These are phyloP conservation scores for Cadophora luteo-olivacea DNA, from an alignment of 2,329 filamentous ascomycete genomes.

Conservation along the genomic window DNA sequence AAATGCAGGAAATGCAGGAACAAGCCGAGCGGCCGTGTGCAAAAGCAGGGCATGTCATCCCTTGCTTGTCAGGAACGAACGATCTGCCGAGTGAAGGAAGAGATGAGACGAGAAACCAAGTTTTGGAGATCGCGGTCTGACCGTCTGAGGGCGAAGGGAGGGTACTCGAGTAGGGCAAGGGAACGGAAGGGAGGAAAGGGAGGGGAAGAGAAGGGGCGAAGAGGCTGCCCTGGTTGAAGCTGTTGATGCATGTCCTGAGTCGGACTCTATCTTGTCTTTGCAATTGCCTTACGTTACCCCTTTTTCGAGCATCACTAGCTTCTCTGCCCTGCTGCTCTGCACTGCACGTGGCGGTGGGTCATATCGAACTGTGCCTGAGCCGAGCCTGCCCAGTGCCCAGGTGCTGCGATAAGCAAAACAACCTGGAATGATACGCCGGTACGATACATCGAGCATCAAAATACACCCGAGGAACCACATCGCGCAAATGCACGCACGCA, in stretches of 20 bases:
- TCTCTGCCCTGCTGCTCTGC: not conserved
- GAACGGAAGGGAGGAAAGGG: no score
- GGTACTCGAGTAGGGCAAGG: no score
- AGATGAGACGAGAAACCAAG: conserved; percentile 16
- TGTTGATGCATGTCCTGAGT: not conserved
- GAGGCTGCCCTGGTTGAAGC: not conserved
- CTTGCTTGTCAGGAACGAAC: not conserved
- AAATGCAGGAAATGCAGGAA: conserved; percentile 16
- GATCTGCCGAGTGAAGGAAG: not conserved
- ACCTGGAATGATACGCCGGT: not conserved
- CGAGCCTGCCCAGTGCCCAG: not conserved
- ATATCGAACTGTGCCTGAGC: not conserved
- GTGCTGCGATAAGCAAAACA: conserved; percentile 1
- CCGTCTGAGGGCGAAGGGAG: not conserved
- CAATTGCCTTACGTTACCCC: conserved; percentile 10
- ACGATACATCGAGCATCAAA: no score
- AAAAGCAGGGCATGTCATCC: not conserved
- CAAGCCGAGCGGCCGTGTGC: not conserved
- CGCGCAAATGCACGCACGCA: no score
- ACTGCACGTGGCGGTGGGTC: conserved; percentile 8
- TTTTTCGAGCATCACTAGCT: conserved; percentile 2
- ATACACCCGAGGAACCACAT: no score
- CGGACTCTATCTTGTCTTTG: not conserved
- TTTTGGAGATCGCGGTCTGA: not conserved
- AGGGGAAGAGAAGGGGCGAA: no score